Conservation (phyloP, 1,284 basidiomycete genomes). For the Rhizoctonia solani region DNA sequence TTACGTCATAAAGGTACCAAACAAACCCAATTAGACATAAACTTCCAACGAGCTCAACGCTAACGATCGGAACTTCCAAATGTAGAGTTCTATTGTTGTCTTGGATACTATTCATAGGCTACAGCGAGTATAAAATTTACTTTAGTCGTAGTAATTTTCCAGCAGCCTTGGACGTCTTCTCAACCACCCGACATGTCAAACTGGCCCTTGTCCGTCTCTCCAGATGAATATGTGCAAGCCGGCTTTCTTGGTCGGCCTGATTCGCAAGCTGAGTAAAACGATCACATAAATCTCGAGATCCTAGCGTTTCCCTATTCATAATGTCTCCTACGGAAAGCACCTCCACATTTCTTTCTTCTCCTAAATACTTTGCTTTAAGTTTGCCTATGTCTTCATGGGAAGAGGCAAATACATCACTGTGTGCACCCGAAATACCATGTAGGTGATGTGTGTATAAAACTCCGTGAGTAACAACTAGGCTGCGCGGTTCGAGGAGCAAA, state of each 20-base stretch:
- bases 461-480: constrained; percentile 74
- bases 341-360: neutral
- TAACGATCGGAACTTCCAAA: too few species aligned
- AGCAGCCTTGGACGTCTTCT: constrained; percentile 52
- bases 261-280: neutral
- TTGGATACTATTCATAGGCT: too few species aligned
- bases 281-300: constrained; percentile 6
- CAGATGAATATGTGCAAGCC: constrained; percentile 43
- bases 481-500: constrained; percentile 80
- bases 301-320: constrained; percentile 60
- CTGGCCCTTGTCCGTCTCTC: constrained; percentile 70
- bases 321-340: constrained; percentile 48
- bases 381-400: neutral
- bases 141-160: constrained; percentile 18
- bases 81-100: too few species aligned
- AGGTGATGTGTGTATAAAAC: constrained; percentile 70
- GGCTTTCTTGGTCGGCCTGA: neutral
- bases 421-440: constrained; percentile 63
- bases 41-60: too few species aligned
- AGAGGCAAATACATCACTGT: neutral
- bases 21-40: neutral
- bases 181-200: constrained; percentile 85
- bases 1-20: neutral
- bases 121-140: neutral
- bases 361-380: neutral